A percentile compares a stretch with the other conserved stretches of the same genome.
Evolutionary conservation across 768 basidiomycete genomes (phyloP).

Genomic region (Nidularia pulvinata): DNA sequence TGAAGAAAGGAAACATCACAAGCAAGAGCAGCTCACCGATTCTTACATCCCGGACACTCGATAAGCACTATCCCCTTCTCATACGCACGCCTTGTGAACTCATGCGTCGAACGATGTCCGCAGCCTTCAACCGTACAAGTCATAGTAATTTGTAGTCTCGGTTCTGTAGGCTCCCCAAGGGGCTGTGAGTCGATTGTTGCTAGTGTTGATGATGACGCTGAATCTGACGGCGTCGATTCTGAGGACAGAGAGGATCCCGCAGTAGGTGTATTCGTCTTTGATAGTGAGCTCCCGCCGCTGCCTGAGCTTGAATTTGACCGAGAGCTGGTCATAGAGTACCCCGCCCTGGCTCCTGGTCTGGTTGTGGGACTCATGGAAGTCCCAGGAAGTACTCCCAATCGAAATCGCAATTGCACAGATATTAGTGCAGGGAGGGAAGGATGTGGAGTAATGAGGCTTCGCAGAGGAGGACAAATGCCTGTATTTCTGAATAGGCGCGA

Average conservation of each 20-base stretch:
- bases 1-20: neutral
- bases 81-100: slow-evolving; percentile 86
- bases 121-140: slow-evolving; percentile 84
- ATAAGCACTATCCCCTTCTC: slow-evolving; percentile 88
- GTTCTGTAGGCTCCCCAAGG: slow-evolving; percentile 46
- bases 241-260: too few relatives aligned
- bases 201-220: slow-evolving; percentile 6
- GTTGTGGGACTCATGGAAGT: too few relatives aligned
- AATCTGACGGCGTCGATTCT: neutral
- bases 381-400: too few relatives aligned
- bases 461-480: slow-evolving; percentile 41
- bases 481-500: slow-evolving; percentile 4
- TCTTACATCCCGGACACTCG: slow-evolving; percentile 89
- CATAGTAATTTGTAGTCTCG: slow-evolving; percentile 75
- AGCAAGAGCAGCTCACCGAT: slow-evolving; percentile 51
- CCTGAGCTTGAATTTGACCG: too few relatives aligned
- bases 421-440: slow-evolving; percentile 2
- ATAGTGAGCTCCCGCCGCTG: too few relatives aligned
- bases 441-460: slow-evolving; percentile 13
- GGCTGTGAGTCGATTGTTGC: slow-evolving; percentile 21
- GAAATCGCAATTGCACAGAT: neutral
- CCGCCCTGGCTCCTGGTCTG: too few relatives aligned
- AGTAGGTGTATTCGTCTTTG: too few relatives aligned
- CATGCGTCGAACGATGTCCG: slow-evolving; percentile 77
- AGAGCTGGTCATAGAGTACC: too few relatives aligned